A percentile compares a stretch with the other conserved stretches of the same genome.
Conservation (phyloP, 2,329 filamentous ascomycete species). For the Cladosporium austrohemisphaericum region DNA sequence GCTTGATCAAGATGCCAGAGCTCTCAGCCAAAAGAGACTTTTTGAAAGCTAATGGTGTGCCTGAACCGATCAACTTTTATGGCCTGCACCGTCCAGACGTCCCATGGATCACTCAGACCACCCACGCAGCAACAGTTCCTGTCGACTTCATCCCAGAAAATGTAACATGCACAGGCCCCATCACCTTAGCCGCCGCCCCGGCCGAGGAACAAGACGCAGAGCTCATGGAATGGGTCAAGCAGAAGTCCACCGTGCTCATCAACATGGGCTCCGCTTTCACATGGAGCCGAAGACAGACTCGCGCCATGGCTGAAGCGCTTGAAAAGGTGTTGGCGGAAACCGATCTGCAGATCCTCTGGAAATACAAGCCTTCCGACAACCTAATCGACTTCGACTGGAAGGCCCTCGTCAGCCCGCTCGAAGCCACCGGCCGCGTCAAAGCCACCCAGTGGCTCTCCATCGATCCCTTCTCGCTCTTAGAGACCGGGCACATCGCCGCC, state of each 20-base stretch:
- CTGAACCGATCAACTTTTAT: constrained; percentile 12
- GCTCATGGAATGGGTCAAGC: constrained; percentile 1
- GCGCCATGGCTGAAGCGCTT: not conserved
- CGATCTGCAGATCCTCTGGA: constrained; percentile 12
- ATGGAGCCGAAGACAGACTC: constrained; percentile 1
- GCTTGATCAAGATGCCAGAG: constrained; percentile 2
- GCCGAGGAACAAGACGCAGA: constrained; percentile 11
- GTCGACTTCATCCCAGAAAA: constrained; percentile 6
- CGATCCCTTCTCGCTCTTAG: constrained; percentile 1
- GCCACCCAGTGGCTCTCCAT: constrained; percentile 4
- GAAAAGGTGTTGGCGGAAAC: not conserved
- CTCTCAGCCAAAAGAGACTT: constrained; percentile 7
- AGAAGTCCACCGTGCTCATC: constrained; percentile 8
- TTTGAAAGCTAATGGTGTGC: constrained; percentile 1
- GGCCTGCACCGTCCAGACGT: constrained; percentile 7
- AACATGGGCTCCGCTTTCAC: constrained; percentile 9
- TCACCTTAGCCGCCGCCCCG: not conserved
- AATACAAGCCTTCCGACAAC: constrained; percentile 2
- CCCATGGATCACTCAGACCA: constrained; percentile 12
- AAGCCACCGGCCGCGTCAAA: constrained; percentile 3
- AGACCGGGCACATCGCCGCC: not conserved
- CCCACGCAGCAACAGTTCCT: constrained; percentile 1
- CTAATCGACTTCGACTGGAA: constrained; percentile 9
- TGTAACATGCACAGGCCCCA: constrained; percentile 5
- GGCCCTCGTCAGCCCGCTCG: not conserved